phyloP scores from a whole-genome alignment of 192 early-diverging fungal genomes.

The Umbelopsis isabellina region DNA sequence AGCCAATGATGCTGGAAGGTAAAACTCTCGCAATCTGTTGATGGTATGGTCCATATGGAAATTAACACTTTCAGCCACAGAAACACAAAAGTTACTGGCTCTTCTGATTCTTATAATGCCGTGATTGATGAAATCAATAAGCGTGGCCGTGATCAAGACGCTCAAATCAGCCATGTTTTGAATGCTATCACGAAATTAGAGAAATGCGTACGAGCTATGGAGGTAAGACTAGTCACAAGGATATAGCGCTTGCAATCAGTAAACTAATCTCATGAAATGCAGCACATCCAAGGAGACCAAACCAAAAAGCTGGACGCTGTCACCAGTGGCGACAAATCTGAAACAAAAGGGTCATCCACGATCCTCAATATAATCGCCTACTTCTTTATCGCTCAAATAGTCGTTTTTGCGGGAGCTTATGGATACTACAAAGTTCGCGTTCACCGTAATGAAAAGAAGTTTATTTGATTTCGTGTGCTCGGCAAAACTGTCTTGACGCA shows the following conservation, averaged over 20 bases:
- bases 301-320: constrained; percentile 23
- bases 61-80: constrained; percentile 2
- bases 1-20: constrained; percentile 8
- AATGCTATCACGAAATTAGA: constrained; percentile 17
- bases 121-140: constrained; percentile 2
- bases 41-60: not conserved
- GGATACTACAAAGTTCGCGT: constrained; percentile 39
- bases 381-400: constrained; percentile 27
- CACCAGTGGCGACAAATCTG: constrained; percentile 19
- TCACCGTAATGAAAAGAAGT: constrained; percentile 40
- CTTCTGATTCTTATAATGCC: not conserved
- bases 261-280: not conserved
- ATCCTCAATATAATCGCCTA: constrained; percentile 33
- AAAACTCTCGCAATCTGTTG: not conserved
- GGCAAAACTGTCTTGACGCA: too few relatives aligned
- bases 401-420: constrained; percentile 25
- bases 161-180: constrained; percentile 19
- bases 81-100: not conserved
- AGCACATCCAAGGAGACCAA: constrained; percentile 25
- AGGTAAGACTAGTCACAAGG: constrained; percentile 5
- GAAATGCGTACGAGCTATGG: constrained; percentile 14
- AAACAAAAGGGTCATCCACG: constrained; percentile 31
- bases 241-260: not conserved
- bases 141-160: constrained; percentile 20
- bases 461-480: constrained; percentile 11